phyloP scores from a whole-genome alignment of 208 protist species.

The Trypanosoma grayi region DNA sequence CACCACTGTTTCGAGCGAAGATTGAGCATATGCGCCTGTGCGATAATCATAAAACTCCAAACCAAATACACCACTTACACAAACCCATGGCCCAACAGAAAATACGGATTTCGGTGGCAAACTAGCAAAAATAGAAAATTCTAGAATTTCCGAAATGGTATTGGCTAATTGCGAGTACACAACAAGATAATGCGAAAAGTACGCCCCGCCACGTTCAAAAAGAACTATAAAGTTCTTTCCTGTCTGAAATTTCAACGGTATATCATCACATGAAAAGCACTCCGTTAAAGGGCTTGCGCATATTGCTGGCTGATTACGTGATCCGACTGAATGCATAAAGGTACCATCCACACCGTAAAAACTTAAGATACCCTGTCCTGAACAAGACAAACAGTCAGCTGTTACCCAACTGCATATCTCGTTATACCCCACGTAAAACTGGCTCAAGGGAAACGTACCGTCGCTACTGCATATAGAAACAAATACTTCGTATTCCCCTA shows the following conservation, averaged over 20 bases:
- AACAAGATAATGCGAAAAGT: conserved; percentile 18
- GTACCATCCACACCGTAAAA: conserved; percentile 13
- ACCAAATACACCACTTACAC: conserved; percentile 18
- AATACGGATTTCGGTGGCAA: conserved; percentile 13
- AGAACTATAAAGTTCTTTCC: conserved; percentile 19
- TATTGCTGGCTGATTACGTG: background rate
- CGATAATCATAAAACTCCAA: conserved; percentile 28
- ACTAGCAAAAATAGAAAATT: conserved; percentile 20
- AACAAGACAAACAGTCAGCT: conserved; percentile 16
- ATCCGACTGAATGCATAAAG: conserved; percentile 12
- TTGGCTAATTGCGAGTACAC: conserved; percentile 5
- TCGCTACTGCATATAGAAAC: conserved; percentile 11
- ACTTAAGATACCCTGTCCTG: background rate
- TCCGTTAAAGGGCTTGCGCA: conserved; percentile 12
- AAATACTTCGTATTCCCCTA: conserved; percentile 6
- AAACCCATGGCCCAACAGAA: conserved; percentile 29
- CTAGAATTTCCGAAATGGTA: conserved; percentile 6
- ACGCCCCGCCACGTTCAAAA: conserved; percentile 1
- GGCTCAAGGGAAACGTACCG: conserved; percentile 8
- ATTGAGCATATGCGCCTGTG: conserved; percentile 19
- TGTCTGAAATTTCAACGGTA: background rate
- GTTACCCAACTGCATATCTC: conserved; percentile 22
- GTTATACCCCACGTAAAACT: conserved; percentile 6
- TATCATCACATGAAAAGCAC: conserved; percentile 9
- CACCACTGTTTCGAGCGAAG: conserved; percentile 13